phyloP scores from a whole-genome alignment of 2,329 filamentous ascomycete species.

The Trichoderma aggressivum region DNA sequence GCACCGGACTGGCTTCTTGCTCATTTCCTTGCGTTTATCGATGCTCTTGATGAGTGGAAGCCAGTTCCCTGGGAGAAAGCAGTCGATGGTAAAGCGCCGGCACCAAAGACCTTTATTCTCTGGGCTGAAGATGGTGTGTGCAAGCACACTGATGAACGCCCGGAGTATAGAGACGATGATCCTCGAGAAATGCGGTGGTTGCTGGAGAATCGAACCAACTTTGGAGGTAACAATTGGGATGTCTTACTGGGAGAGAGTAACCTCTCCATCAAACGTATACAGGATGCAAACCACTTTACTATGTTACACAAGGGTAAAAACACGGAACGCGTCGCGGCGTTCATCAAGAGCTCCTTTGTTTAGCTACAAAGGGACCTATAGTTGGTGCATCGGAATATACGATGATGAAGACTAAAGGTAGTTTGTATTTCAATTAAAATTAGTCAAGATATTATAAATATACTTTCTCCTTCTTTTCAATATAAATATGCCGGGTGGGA shows the following conservation, averaged over 20 bases:
- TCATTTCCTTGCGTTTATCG: slow-evolving; percentile 67
- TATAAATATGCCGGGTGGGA: neutral
- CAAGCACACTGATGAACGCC: slow-evolving; percentile 57
- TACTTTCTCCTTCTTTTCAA: neutral
- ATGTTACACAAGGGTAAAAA: slow-evolving; percentile 54
- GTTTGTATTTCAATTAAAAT: neutral
- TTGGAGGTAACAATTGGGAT: slow-evolving; percentile 68
- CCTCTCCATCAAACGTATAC: slow-evolving; percentile 9
- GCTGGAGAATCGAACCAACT: slow-evolving; percentile 68
- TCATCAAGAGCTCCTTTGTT: slow-evolving; percentile 1
- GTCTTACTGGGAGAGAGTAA: slow-evolving; percentile 53
- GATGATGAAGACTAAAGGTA: neutral
- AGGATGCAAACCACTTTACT: slow-evolving; percentile 64
- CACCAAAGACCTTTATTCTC: slow-evolving; percentile 60
- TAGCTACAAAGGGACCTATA: neutral
- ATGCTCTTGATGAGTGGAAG: slow-evolving; percentile 65
- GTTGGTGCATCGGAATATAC: neutral
- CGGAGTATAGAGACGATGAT: slow-evolving; percentile 18
- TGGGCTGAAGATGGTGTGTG: slow-evolving; percentile 74
- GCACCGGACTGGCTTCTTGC: slow-evolving; percentile 68
- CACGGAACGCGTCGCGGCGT: neutral
- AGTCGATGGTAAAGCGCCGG: slow-evolving; percentile 37
- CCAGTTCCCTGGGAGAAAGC: slow-evolving; percentile 52
- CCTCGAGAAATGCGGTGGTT: slow-evolving; percentile 52
- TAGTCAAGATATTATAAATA: neutral